These are phyloP conservation scores for Cicer chorassanicum DNA, from an alignment of 306 rosid species.

Conservation along the genomic window DNA sequence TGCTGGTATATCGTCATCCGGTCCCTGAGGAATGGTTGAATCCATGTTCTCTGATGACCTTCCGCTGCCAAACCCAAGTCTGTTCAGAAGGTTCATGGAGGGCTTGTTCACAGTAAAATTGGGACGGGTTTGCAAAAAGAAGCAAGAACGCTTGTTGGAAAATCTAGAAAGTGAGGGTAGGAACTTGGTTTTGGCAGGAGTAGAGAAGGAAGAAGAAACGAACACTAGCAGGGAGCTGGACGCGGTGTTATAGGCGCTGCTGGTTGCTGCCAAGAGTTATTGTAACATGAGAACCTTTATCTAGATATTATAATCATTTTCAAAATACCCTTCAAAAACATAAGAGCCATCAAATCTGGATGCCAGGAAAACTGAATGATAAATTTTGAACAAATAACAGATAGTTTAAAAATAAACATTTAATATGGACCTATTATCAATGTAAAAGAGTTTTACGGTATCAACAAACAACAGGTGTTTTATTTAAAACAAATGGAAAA, in stretches of 20 bases:
- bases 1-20: slow-evolving; percentile 79
- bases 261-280: slow-evolving; percentile 54
- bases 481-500: background rate
- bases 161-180: slow-evolving; percentile 57
- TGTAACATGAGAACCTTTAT: slow-evolving; percentile 50
- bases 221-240: slow-evolving; percentile 47
- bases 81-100: slow-evolving; percentile 80
- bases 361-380: slow-evolving; percentile 13
- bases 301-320: slow-evolving; percentile 24
- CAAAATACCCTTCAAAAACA: slow-evolving; percentile 23
- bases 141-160: slow-evolving; percentile 47
- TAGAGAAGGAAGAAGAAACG: slow-evolving; percentile 46
- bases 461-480: background rate
- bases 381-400: slow-evolving; percentile 16
- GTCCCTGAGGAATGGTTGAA: slow-evolving; percentile 74
- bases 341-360: background rate
- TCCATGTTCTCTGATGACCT: slow-evolving; percentile 61
- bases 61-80: slow-evolving; percentile 71
- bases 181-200: slow-evolving; percentile 50
- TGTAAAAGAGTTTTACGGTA: background rate
- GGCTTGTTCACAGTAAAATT: slow-evolving; percentile 46
- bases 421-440: background rate
- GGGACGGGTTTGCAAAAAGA: slow-evolving; percentile 52
- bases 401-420: slow-evolving; percentile 1
- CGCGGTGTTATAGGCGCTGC: slow-evolving; percentile 49